These are phyloP conservation scores for Nemania sp. DNA, from an alignment of 2,329 filamentous ascomycete genomes.

Conservation along the genomic window DNA sequence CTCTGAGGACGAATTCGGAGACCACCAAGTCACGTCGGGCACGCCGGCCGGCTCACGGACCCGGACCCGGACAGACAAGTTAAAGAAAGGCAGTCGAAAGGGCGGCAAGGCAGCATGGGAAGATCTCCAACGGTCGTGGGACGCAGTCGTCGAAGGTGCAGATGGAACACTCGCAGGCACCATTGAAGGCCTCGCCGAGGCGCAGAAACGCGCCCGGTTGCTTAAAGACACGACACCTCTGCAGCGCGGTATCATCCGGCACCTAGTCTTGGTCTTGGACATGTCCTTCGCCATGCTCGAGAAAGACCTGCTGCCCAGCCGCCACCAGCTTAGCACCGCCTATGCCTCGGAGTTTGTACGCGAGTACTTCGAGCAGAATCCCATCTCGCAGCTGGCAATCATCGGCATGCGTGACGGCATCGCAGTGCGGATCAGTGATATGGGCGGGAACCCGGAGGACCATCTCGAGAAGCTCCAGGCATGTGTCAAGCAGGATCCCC, in stretches of 20 bases:
- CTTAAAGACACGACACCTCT: constrained; percentile 92
- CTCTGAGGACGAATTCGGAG: constrained; percentile 66
- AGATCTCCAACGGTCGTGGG: constrained; percentile 69
- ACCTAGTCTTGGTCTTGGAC: constrained; percentile 87
- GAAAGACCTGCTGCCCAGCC: constrained; percentile 89
- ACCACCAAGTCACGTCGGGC: constrained; percentile 50
- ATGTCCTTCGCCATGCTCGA: constrained; percentile 92
- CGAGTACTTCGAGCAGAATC: constrained; percentile 98
- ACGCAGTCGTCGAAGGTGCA: constrained; percentile 74
- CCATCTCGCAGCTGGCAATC: constrained; percentile 92
- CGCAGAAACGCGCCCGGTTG: constrained; percentile 77
- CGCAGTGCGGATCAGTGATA: constrained; percentile 81
- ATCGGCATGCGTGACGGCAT: constrained; percentile 93
- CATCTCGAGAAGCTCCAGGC: constrained; percentile 77
- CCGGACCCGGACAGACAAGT: constrained; percentile 33
- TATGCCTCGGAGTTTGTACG: constrained; percentile 86
- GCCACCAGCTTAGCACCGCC: constrained; percentile 79
- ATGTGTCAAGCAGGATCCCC: constrained; percentile 67
- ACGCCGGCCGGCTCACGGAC: constrained; percentile 30
- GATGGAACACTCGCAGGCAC: constrained; percentile 75
- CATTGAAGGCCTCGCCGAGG: constrained; percentile 75
- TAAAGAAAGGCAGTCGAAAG: constrained; percentile 40
- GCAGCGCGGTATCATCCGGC: constrained; percentile 96
- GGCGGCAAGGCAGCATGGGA: constrained; percentile 63
- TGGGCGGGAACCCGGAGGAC: constrained; percentile 88